A percentile compares a stretch with the other conserved stretches of the same genome.
phyloP scores from a whole-genome alignment of 176 grass and related monocot species.

The Hordeum vulgare region MorexV3_pseudomolecules_assembly NC_058523.1:112373387-112373886 shows the following conservation, averaged over 20 bases:
- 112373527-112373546: slow-evolving; percentile 20
- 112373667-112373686: slow-evolving; percentile 39
- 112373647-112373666: slow-evolving; percentile 56
- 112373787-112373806: background rate
- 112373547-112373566: slow-evolving; percentile 28
- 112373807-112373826: background rate
- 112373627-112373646: slow-evolving; percentile 43
- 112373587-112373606: slow-evolving; percentile 43
- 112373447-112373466: slow-evolving; percentile 44
- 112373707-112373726: background rate
- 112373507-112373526: slow-evolving; percentile 14
- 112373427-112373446: slow-evolving; percentile 36
- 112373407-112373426: slow-evolving; percentile 32
- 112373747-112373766: background rate
- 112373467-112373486: slow-evolving; percentile 23
- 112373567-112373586: slow-evolving; percentile 19
- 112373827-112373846: background rate
- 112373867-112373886: background rate
- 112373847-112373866: background rate
- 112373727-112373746: background rate
- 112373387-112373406: slow-evolving; percentile 27
- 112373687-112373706: background rate
- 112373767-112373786: background rate
- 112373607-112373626: slow-evolving; percentile 35
- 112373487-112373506: slow-evolving; percentile 26